Evolutionary conservation across 495 filamentous ascomycete genomes (phyloP), one percentile per base, ranked within the genome.

Genomic region (Achaetomiella virescens): DNA sequence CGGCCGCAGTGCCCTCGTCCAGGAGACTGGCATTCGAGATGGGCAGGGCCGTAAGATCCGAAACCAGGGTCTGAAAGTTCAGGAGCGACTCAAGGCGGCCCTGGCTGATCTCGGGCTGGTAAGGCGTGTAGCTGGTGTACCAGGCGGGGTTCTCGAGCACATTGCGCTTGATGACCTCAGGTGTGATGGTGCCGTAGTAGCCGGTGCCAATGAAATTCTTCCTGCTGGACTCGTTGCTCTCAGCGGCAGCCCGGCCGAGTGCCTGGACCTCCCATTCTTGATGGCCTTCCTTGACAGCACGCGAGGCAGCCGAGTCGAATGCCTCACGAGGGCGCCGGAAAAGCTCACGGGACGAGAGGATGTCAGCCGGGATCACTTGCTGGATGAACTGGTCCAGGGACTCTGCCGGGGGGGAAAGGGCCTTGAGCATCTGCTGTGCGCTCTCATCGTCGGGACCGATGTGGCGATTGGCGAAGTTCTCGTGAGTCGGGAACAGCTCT

Each of bases 61-160:
- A 83, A 6, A 95, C 88, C 72, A 98, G 70, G 12, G 93, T 98
- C 79, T 98, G 93, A 72, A 95, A 98, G 75, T 98, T 98, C 42
- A 98, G 76, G 38, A 98, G 75, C 7, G 91, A 96, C 76, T 97
- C 95, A 59, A 95, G 72, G 40, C 90, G 87, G 31, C 88, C 93
- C 71, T 98, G 93, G 65, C 90, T 95, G 76, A 98, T 97, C 73
- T 98, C 93, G 2, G 93, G 91, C 69, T 98, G 93, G 70, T 98
- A 98, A 24, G 93, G 93, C 0, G 93, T 97, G 67, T 98, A 98
- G 69, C 91, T 97, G 38, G 93, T 98, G 72, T 98, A 98, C 93
- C 93, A 98, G 15, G 85, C 95, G 1, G 93, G 93, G 63, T 84
- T 89, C 78, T 98, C 92, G 29, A 98, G 75, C 9, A 97, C 80